phyloP scores from a whole-genome alignment of 108 stramenopile genomes.

The Aurantiochytrium sp. region DNA sequence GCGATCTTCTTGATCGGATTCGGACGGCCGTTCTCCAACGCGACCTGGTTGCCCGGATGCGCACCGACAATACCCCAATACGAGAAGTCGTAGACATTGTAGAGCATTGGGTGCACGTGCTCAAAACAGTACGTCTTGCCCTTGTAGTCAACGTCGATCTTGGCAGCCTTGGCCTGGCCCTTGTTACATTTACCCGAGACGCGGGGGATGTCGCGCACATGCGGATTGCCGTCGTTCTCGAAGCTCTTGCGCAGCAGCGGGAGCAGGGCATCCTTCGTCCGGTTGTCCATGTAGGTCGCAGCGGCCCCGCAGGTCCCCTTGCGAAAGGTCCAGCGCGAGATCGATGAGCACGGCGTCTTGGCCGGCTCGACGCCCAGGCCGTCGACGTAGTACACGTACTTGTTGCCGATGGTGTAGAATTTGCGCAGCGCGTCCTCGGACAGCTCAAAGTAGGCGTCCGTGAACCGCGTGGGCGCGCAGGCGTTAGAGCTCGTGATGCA shows the following conservation, averaged over 20 bases:
- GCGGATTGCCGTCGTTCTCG: too few species aligned
- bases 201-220: too few species aligned
- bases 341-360: background rate
- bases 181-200: too few species aligned
- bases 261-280: too few species aligned
- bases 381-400: background rate
- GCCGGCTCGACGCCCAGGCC: background rate
- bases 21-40: background rate
- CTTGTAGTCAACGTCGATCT: too few species aligned
- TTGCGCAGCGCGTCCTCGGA: background rate
- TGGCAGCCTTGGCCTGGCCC: too few species aligned
- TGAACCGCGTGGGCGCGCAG: background rate
- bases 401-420: background rate
- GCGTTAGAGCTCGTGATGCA: background rate
- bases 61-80: conserved; percentile 30
- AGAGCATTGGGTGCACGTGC: conserved; percentile 52
- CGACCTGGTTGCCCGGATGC: background rate
- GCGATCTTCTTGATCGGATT: conserved; percentile 28
- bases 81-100: conserved; percentile 44
- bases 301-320: too few species aligned
- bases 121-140: conserved; percentile 42
- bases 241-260: too few species aligned
- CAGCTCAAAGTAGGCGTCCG: background rate
- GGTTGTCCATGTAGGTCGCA: too few species aligned
- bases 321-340: too few species aligned